Percentiles rank a stretch among this genome's conserved stretches.
Evolutionary conservation across 108 stramenopile species (phyloP).

Genomic region (Cyclotella kingstonii): DNA sequence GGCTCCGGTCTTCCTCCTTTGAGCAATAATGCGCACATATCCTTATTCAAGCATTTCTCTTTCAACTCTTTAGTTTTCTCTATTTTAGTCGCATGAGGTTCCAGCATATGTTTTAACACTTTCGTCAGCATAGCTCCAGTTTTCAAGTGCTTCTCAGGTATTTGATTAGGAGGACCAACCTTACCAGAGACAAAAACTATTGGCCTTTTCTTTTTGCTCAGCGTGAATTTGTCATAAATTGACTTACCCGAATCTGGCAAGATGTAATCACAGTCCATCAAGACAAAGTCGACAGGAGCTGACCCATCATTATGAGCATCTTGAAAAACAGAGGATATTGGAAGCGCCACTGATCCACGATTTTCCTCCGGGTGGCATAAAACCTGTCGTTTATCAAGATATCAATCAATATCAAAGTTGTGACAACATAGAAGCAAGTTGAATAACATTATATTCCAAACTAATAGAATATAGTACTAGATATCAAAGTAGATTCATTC

Average conservation of each 20-base stretch:
- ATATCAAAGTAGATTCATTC: neutral
- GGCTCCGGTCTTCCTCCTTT: conserved; percentile 75
- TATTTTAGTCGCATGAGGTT: conserved; percentile 82
- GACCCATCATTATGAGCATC: conserved; percentile 68
- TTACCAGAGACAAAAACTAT: conserved; percentile 79
- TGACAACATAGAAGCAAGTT: neutral
- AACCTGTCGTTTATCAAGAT: conserved; percentile 18
- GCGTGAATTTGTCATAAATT: conserved; percentile 72
- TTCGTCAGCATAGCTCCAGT: conserved; percentile 82
- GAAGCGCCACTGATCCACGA: conserved; percentile 43
- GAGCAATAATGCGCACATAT: conserved; percentile 70
- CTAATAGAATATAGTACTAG: neutral
- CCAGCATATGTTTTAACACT: conserved; percentile 63
- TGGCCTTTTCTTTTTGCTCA: conserved; percentile 70
- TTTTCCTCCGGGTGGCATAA: conserved; percentile 61
- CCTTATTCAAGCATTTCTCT: conserved; percentile 80
- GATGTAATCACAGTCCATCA: conserved; percentile 74
- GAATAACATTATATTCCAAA: neutral
- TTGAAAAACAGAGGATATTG: conserved; percentile 70
- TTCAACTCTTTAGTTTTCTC: conserved; percentile 83
- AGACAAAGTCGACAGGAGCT: conserved; percentile 64
- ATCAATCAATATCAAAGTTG: neutral
- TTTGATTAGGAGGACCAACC: conserved; percentile 70
- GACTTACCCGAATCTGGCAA: conserved; percentile 68
- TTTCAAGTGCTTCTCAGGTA: conserved; percentile 78